Base-by-base conservation (phyloP, 345 rosid species). In the Rhodomyrtus tomentosa region DNA sequence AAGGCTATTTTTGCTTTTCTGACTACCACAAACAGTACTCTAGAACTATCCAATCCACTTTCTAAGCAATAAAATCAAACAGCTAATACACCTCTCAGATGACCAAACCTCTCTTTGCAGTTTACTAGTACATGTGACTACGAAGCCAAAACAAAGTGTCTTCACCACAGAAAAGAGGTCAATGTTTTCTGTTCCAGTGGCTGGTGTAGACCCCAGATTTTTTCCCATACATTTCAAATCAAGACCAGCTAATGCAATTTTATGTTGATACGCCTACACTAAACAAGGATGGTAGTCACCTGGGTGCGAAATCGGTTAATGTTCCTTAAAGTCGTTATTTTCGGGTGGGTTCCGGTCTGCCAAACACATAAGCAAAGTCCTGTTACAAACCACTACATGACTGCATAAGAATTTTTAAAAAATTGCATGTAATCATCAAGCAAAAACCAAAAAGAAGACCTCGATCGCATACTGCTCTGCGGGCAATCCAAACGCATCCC, bases 401-500 rank as follows among this genome's bases (percentile, higher is more conserved):
- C 40, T 3, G 0, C 83, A 50, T 15, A 10, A 49, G 25, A 51
- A 51, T 50, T 38, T 51, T 50, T 20, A 10, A 7, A 50, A 81
- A 50, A 51, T n/a, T 53, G 53, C 40, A 27, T n/a, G 68, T 25
- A 50, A 81, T 83, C 42, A 7, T 42, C 15, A 55, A 49, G 56
- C n/a, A 56, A 87, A 20, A 52, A 79, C 40, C 1, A 32, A 22
- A 84, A 83, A 82, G 83, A 73, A 79, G 83, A 96, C 98, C 96
- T 95, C 96, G 84, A 95, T 96, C 7, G 99, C 99, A 62, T 95
- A 95, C 85, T 96, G 99, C 90, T 96, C 98, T 5, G 99, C 98
- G 55, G 99, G 99, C 90, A 96, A 91, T 80, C 99, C 99, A 82
- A 96, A 96, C 45, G 99, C 98, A 94, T 96, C 99, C 98, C 98